A percentile compares a stretch with the other conserved stretches of the same genome.
Conservation (phyloP, 225 moss, liverwort and hornwort genomes). For the Antitrichia curtipendula region DNA sequence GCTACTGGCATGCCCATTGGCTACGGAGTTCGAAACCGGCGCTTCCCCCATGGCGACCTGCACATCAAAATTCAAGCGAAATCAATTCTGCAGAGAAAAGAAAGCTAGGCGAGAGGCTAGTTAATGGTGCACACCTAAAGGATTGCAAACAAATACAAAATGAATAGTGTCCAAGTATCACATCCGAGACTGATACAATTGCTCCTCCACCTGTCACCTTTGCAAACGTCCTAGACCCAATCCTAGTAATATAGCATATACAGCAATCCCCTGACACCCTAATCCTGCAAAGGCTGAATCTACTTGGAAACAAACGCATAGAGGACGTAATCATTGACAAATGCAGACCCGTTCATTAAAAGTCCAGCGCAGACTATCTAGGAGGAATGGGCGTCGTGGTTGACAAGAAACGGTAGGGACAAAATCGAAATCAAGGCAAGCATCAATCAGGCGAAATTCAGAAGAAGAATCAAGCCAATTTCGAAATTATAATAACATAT, state of each 20-base stretch:
- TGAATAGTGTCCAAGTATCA: not conserved
- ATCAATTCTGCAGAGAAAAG: not conserved
- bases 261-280: not conserved
- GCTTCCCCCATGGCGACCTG: not conserved
- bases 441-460: not conserved
- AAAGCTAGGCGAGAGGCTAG: not conserved
- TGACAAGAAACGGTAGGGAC: not conserved
- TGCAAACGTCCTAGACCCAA: not conserved
- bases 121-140: not conserved
- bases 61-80: not conserved
- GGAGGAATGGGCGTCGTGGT: not conserved
- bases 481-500: not conserved
- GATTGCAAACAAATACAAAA: not conserved
- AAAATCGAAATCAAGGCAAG: not conserved
- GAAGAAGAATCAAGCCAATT: not conserved
- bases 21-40: not conserved
- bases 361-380: not conserved
- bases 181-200: not conserved
- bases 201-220: not conserved
- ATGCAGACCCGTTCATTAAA: not conserved
- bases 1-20: not conserved
- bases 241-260: not conserved
- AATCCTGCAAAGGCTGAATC: not conserved
- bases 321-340: not conserved
- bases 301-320: not conserved